Base-by-base conservation (phyloP, 352 stramenopile genomes). In the Globisporangium echinulatum region DNA sequence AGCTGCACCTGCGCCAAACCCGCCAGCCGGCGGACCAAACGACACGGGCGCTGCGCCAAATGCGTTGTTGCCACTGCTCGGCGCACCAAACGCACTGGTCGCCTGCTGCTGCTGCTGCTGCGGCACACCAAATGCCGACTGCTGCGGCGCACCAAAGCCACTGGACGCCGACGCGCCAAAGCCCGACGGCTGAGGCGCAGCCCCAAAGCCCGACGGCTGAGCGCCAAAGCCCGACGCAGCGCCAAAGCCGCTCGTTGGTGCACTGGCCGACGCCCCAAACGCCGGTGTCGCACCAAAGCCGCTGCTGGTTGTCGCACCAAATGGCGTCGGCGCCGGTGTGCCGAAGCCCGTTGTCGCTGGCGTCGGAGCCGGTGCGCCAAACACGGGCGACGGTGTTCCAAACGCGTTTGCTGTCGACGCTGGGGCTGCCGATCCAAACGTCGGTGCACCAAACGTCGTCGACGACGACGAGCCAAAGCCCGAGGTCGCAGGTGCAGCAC, bases 21-120 rank as follows among this genome's bases (percentile, higher is more conserved):
- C 73, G 44, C 58, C 58, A 63, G 62, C 55, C 52, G 68, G 62
- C 17, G 70, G 63, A 64, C 70, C 70, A 51, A 87, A 87, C 14
- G 49, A 66, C 0, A 54, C 57, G 39, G 54, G 33, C 49, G 49
- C 39, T 25, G 25, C 25, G 25, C 25, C 25, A 25, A 25, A 25
- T 25, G 25, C 25, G 25, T 25, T 25, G 25, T 25, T 25, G 25
- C 25, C 25, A 25, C 25, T 25, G 25, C 25, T 25, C 52, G 60
- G 52, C 19, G 64, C 62, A 8, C 72, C 62, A 49, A 74, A 73
- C 25, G 11, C 7, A 19, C 60, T 54, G 52, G 58, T 58, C n/a
- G 54, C 55, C 40, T 7, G 54, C 15, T 19, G 62, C 17, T 36
- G 67, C 52, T 19, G 55, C 49, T 51, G 50, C 42, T 43, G 61